Base-by-base conservation (phyloP, 1,139 yeast species). In the Taphrina betulina region DNA sequence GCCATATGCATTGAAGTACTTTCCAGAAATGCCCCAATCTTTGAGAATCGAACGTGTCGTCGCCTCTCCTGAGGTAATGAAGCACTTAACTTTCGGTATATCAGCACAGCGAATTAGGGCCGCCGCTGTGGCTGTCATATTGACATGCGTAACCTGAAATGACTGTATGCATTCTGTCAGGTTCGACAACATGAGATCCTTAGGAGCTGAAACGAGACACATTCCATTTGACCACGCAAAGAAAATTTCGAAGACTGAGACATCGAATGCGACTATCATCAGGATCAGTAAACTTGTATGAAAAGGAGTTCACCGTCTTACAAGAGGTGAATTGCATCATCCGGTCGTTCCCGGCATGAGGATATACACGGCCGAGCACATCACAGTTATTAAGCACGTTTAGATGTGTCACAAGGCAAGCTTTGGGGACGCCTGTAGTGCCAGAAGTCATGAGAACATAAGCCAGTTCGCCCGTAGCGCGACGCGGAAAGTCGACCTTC, bases 371-470 rank as follows among this genome's bases (percentile, higher is more conserved):
- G 17, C 58, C 22, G 5, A 63, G 54, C 35, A 51, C 57, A n/a
- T 43, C 44, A 29, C 62, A 52, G 23, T 63, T 60, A 42, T 59
- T 57, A 54, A 88, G 71, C 42, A 92, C 76, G 68, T 88, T 89
- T 57, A 74, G 76, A 66, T 92, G 94, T 48, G 82, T 77, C 63
- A 92, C 74, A 22, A 85, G 88, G 40, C 92, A 97, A 72, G 98
- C 98, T 75, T 92, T 92, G 65, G 98, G 98, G 61, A 82, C 82
- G 65, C 98, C 98, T 14, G 97, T 89, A 12, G 97, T 90, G 51
- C 98, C 98, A 0, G 97, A 90, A 14, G 98, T 92, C 76, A 90
- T 92, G 95, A 92, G 90, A 67, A 90, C 86, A 75, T 95, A 87
- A 31, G 94, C 81, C 53, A 83, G 68, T 65, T 86, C 94, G 10